Evolutionary conservation across 805 yeast species (phyloP).

Genomic region (Ogataea nakhonphanomensis): DNA sequence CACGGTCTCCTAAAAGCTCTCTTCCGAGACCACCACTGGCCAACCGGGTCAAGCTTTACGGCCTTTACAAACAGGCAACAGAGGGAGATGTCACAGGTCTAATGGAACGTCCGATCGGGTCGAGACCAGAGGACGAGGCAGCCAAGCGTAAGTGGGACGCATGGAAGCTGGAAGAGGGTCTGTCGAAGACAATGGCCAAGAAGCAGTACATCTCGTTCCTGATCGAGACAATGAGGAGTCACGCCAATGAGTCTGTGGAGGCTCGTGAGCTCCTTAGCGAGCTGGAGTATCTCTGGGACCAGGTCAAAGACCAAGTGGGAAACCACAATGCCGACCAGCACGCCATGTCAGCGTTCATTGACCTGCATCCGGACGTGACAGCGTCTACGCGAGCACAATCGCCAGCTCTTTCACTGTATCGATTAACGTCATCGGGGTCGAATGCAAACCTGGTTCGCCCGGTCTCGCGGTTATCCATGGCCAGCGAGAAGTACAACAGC

Average conservation of each 20-base stretch:
- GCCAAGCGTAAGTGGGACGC: constrained; percentile 80
- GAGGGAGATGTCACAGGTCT: constrained; percentile 77
- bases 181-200: constrained; percentile 69
- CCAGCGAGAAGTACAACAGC: constrained; percentile 8
- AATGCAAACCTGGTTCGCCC: constrained; percentile 28
- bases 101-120: constrained; percentile 63
- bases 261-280: constrained; percentile 64
- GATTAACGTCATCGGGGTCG: constrained; percentile 31
- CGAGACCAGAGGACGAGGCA: constrained; percentile 57
- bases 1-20: constrained; percentile 57
- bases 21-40: constrained; percentile 77
- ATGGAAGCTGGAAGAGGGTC: constrained; percentile 74
- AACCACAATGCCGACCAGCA: constrained; percentile 47
- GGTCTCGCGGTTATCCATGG: constrained; percentile 27
- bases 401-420: constrained; percentile 33
- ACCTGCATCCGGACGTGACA: constrained; percentile 10
- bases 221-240: constrained; percentile 67
- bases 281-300: constrained; percentile 73
- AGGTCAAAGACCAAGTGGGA: constrained; percentile 52
- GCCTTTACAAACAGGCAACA: constrained; percentile 84
- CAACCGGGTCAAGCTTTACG: constrained; percentile 65
- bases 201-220: constrained; percentile 62
- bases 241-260: constrained; percentile 65
- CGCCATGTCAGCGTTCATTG: constrained; percentile 20
- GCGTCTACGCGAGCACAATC: constrained; percentile 27